Evolutionary conservation across 306 rosid species (phyloP).

Genomic region (Trichosanthes truncata): DNA sequence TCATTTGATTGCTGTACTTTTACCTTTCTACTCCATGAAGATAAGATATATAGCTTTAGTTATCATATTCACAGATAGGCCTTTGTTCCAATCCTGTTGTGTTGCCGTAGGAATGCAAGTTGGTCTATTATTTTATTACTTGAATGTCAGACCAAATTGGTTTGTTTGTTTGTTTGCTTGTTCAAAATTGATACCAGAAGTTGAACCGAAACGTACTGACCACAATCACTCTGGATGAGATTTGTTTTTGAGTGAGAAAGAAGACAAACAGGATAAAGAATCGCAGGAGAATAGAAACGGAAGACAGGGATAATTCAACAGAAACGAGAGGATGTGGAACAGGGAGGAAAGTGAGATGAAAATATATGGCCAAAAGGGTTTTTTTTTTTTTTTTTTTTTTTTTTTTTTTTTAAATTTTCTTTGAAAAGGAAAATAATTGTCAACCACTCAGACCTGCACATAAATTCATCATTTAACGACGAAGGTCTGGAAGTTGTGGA

Average conservation of each 20-base stretch:
- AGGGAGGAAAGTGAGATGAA: not conserved
- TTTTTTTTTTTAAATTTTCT: not conserved
- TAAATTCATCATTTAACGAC: not conserved
- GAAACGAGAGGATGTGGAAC: not conserved
- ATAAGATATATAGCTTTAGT: not conserved
- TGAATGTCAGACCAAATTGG: not conserved
- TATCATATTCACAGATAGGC: not conserved
- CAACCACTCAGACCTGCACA: not conserved
- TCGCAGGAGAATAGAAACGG: not conserved
- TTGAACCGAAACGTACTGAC: not conserved
- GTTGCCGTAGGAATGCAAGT: not conserved
- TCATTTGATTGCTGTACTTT: not conserved
- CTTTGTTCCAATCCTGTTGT: not conserved
- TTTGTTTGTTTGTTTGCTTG: not conserved
- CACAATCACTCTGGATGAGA: conserved; percentile 6
- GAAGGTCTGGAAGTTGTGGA: not conserved
- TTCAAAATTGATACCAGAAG: not conserved
- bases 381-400: no score
- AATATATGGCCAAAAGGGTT: not conserved
- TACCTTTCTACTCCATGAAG: not conserved
- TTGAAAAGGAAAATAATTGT: not conserved
- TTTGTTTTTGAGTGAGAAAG: not conserved
- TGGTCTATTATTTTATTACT: not conserved
- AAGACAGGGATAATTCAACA: not conserved
- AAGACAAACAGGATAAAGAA: not conserved